Conservation (phyloP, 768 basidiomycete genomes). For the Hypsizygus marmoreus region DNA sequence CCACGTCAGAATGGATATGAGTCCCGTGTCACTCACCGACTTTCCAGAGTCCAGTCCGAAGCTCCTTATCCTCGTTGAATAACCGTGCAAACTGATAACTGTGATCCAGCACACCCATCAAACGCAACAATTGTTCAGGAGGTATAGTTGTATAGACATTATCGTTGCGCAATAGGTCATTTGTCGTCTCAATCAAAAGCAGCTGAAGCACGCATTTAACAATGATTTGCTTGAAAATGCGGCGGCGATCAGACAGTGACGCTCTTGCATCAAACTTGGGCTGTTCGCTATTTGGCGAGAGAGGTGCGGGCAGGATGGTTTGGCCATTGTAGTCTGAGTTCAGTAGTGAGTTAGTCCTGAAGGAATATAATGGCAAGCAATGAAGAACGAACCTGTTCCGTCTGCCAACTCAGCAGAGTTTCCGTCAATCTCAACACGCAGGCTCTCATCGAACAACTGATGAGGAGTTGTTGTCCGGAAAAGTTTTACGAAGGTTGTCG, state of each 20-base stretch:
- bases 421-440: constrained; percentile 82
- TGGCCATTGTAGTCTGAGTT: constrained; percentile 60
- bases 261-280: constrained; percentile 47
- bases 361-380: background rate
- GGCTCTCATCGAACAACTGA: constrained; percentile 90
- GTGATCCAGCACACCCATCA: constrained; percentile 96
- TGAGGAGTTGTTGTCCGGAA: constrained; percentile 98
- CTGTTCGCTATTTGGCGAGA: constrained; percentile 72
- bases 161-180: constrained; percentile 90
- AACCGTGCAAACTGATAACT: constrained; percentile 96
- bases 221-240: constrained; percentile 97
- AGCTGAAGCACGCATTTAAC: constrained; percentile 99
- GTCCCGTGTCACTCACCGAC: constrained; percentile 84
- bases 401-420: constrained; percentile 57
- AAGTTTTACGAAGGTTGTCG: constrained; percentile 91
- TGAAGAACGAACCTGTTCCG: constrained; percentile 29
- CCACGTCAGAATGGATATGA: background rate
- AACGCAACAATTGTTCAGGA: constrained; percentile 85
- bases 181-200: constrained; percentile 94
- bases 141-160: constrained; percentile 93
- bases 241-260: constrained; percentile 71
- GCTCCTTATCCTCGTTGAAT: constrained; percentile 98
- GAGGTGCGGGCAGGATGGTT: constrained; percentile 82
- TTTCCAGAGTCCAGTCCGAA: constrained; percentile 98
- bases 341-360: constrained; percentile 4